Evolutionary conservation across 2,329 filamentous ascomycete species (phyloP).

Genomic region (Penicillium sp.): DNA sequence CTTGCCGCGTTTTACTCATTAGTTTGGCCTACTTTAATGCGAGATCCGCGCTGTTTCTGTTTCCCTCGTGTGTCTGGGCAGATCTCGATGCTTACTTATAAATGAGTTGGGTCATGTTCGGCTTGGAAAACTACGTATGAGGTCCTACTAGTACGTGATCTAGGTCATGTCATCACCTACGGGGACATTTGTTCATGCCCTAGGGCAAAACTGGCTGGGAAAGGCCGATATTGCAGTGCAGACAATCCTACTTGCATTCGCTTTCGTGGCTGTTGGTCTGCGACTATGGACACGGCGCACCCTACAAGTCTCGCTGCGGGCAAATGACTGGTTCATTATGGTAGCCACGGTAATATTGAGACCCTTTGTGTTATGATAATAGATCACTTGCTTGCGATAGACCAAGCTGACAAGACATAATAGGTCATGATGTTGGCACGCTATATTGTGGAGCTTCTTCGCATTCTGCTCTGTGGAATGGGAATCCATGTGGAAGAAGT

Average conservation of each 20-base stretch:
- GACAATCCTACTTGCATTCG: conserved; percentile 16
- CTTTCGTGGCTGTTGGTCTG: conserved; percentile 17
- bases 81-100: conserved; percentile 3
- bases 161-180: conserved; percentile 14
- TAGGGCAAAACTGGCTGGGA: conserved; percentile 26
- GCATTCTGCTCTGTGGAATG: conserved; percentile 23
- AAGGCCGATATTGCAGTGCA: conserved; percentile 25
- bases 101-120: not conserved
- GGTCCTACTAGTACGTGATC: too few relatives aligned
- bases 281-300: conserved; percentile 24
- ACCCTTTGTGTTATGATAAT: too few relatives aligned
- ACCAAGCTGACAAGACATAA: not conserved
- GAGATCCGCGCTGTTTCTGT: conserved; percentile 4
- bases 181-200: conserved; percentile 15
- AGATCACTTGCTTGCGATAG: too few relatives aligned
- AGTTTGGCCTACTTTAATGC: conserved; percentile 10
- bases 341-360: conserved; percentile 14
- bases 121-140: not conserved
- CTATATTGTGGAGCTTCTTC: conserved; percentile 23
- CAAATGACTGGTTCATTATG: conserved; percentile 25
- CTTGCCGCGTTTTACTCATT: not conserved
- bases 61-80: not conserved
- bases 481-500: conserved; percentile 22
- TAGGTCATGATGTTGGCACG: conserved; percentile 22
- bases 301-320: conserved; percentile 10